A percentile compares a stretch with the other conserved stretches of the same genome.
These are phyloP conservation scores for Areca catechu DNA, from an alignment of 176 grass and related monocot species.

Conservation along the genomic window DNA sequence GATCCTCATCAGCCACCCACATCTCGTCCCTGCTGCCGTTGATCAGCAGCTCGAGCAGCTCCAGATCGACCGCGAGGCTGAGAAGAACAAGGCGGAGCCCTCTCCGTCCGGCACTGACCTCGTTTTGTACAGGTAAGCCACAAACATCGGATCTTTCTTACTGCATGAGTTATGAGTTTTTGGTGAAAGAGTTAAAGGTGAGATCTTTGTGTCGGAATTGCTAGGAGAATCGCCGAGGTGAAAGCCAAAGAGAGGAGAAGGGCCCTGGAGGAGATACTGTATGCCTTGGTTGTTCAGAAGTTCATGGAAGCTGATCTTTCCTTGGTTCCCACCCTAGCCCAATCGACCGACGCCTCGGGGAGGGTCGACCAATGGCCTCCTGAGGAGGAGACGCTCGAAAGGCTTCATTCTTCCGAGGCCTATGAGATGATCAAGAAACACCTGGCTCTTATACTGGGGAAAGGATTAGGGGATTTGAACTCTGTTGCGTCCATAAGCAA, in stretches of 20 bases:
- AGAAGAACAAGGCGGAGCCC: slow-evolving; percentile 32
- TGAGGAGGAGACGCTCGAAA: slow-evolving; percentile 57
- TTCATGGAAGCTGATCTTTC: slow-evolving; percentile 82
- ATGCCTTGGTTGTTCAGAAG: slow-evolving; percentile 86
- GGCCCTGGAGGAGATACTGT: slow-evolving; percentile 87
- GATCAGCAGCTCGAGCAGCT: slow-evolving; percentile 97
- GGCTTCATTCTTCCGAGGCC: slow-evolving; percentile 60
- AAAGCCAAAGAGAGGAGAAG: slow-evolving; percentile 85
- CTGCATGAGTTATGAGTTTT: neutral
- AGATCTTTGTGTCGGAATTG: slow-evolving; percentile 11
- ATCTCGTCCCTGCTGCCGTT: slow-evolving; percentile 73
- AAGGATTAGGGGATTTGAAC: slow-evolving; percentile 42
- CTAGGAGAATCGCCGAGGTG: slow-evolving; percentile 91
- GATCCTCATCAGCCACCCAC: slow-evolving; percentile 77
- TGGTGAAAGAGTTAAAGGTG: slow-evolving; percentile 3
- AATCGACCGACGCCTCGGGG: slow-evolving; percentile 43
- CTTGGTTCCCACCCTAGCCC: slow-evolving; percentile 58
- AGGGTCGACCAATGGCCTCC: slow-evolving; percentile 47
- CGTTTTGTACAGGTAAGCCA: slow-evolving; percentile 78
- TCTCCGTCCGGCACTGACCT: slow-evolving; percentile 53
- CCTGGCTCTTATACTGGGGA: slow-evolving; percentile 77
- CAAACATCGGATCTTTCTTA: too few relatives aligned
- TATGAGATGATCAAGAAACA: slow-evolving; percentile 99
- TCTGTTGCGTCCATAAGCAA: slow-evolving; percentile 79
- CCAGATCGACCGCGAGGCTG: slow-evolving; percentile 46